Evolutionary conservation across 257 asterid genomes (phyloP).

Genomic region (Scutellaria minor): DNA sequence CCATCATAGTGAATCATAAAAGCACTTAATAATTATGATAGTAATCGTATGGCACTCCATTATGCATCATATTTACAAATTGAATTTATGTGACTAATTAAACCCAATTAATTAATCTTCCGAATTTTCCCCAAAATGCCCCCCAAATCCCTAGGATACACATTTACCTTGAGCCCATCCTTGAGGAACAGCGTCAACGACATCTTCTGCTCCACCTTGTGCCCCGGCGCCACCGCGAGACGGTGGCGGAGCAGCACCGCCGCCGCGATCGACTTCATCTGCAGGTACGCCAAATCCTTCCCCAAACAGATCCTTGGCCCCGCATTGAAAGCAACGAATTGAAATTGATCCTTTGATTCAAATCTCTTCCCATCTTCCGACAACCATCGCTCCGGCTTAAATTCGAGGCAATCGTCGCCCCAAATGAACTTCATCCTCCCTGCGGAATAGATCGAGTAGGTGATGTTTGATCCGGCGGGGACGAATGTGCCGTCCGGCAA

Average conservation of each 20-base stretch:
- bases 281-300: slow-evolving; percentile 58
- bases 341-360: slow-evolving; percentile 45
- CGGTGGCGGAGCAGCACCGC: slow-evolving; percentile 63
- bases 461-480: slow-evolving; percentile 54
- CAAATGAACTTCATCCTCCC: slow-evolving; percentile 61
- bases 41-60: background rate
- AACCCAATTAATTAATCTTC: slow-evolving; percentile 7
- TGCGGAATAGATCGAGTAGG: slow-evolving; percentile 59
- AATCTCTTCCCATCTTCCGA: slow-evolving; percentile 48
- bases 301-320: slow-evolving; percentile 64
- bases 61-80: slow-evolving; percentile 50
- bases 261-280: slow-evolving; percentile 63
- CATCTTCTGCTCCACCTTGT: slow-evolving; percentile 59
- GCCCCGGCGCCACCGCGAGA: slow-evolving; percentile 52
- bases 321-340: slow-evolving; percentile 57
- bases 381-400: slow-evolving; percentile 60
- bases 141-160: slow-evolving; percentile 49
- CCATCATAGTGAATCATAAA: slow-evolving; percentile 40
- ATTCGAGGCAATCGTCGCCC: slow-evolving; percentile 61
- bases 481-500: slow-evolving; percentile 60
- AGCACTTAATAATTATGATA: background rate
- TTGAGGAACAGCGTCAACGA: slow-evolving; percentile 63
- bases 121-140: slow-evolving; percentile 41
- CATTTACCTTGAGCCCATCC: slow-evolving; percentile 54
- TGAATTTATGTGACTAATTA: background rate